These are phyloP conservation scores for Hemisphaericaspora xylanilytica DNA, from an alignment of 1,139 yeast genomes.

Conservation along the genomic window DNA sequence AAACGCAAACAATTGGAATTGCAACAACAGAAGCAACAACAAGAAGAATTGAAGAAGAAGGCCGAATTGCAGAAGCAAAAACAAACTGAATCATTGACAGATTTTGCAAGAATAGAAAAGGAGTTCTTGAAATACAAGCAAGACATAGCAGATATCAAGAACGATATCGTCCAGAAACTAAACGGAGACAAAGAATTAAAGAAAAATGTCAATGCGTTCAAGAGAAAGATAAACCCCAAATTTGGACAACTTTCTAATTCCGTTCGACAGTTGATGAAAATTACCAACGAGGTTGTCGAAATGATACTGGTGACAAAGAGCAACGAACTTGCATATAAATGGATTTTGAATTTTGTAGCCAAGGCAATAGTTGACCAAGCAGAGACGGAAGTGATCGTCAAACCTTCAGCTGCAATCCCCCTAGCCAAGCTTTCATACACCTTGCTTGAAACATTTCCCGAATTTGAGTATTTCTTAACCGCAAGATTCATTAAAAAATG, in stretches of 20 bases:
- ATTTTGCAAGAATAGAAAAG: slow-evolving; percentile 39
- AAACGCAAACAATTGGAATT: slow-evolving; percentile 1
- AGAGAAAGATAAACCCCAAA: slow-evolving; percentile 79
- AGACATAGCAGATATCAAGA: slow-evolving; percentile 59
- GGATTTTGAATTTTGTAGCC: slow-evolving; percentile 79
- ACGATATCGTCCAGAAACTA: slow-evolving; percentile 51
- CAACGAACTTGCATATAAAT: slow-evolving; percentile 52
- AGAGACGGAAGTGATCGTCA: slow-evolving; percentile 84
- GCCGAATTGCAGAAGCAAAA: slow-evolving; percentile 16
- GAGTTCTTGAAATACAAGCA: slow-evolving; percentile 52
- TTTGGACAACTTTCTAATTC: slow-evolving; percentile 89
- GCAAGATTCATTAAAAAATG: slow-evolving; percentile 91
- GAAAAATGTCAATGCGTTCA: slow-evolving; percentile 42
- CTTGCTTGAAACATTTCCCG: slow-evolving; percentile 58
- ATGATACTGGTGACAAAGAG: slow-evolving; percentile 47
- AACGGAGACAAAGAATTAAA: slow-evolving; percentile 41
- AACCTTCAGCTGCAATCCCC: slow-evolving; percentile 77
- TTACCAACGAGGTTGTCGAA: slow-evolving; percentile 50
- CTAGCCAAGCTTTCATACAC: slow-evolving; percentile 64
- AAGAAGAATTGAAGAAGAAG: slow-evolving; percentile 15
- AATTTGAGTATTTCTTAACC: slow-evolving; percentile 60
- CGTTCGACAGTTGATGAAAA: slow-evolving; percentile 50
- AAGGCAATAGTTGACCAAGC: slow-evolving; percentile 89
- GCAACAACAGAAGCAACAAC: slow-evolving; percentile 13
- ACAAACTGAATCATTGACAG: slow-evolving; percentile 25